Evolutionary conservation across 208 protist genomes (phyloP).

Genomic region (Wallacemonas sp.): DNA sequence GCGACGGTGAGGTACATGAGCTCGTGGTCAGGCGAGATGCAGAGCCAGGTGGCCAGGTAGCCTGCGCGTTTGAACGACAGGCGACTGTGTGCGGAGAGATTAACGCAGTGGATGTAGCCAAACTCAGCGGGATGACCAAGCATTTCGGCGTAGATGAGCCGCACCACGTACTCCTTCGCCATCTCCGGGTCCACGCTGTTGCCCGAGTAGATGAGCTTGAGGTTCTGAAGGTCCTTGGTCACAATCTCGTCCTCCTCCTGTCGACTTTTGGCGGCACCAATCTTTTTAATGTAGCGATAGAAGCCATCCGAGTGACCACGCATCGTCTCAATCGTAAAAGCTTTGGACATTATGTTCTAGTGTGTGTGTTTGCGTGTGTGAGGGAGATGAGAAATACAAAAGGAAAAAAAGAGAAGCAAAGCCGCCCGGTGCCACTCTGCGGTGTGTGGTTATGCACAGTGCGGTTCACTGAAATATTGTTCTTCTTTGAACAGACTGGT

Average conservation of each 20-base stretch:
- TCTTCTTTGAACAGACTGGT: too few species aligned
- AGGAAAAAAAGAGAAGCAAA: not conserved
- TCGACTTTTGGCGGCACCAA: conserved; percentile 76
- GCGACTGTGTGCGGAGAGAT: conserved; percentile 88
- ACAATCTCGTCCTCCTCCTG: conserved; percentile 84
- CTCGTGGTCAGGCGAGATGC: conserved; percentile 88
- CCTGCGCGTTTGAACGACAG: conserved; percentile 81
- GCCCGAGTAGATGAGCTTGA: conserved; percentile 41
- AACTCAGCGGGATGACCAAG: conserved; percentile 91
- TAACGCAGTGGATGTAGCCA: conserved; percentile 95
- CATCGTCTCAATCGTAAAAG: conserved; percentile 40
- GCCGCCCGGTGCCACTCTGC: too few species aligned
- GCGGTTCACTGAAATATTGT: too few species aligned
- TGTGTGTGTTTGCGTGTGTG: not conserved
- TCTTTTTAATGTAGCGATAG: conserved; percentile 63
- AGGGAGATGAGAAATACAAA: not conserved
- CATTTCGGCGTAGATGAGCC: conserved; percentile 96
- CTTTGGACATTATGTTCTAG: conserved; percentile 53
- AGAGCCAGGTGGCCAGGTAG: conserved; percentile 91
- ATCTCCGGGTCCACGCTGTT: conserved; percentile 15
- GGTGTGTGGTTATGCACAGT: not conserved
- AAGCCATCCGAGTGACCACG: conserved; percentile 62
- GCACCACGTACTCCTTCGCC: conserved; percentile 88
- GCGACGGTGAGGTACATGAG: conserved; percentile 95
- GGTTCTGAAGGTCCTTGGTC: conserved; percentile 49